phyloP scores from a whole-genome alignment of 371 early-diverging fungal genomes.

The Entomophthora muscae region DNA sequence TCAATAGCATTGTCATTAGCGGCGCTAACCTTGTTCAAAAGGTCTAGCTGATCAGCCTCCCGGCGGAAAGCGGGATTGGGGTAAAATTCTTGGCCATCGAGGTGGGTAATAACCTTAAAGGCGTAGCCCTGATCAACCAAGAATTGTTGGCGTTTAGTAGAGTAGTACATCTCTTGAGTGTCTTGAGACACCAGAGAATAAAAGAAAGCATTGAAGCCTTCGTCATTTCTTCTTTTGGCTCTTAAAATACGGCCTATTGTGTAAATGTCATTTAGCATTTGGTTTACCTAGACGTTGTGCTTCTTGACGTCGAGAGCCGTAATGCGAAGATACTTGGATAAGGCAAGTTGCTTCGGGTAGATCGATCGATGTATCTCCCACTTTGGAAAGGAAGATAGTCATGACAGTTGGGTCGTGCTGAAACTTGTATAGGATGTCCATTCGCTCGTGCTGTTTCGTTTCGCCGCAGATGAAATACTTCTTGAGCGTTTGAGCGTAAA shows the following conservation, averaged over 20 bases:
- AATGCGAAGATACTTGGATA: slow-evolving; percentile 98
- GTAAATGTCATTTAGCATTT: background rate
- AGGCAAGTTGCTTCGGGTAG: slow-evolving; percentile 99
- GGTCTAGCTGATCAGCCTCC: slow-evolving; percentile 62
- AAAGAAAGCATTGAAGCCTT: slow-evolving; percentile 97
- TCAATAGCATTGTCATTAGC: slow-evolving; percentile 54
- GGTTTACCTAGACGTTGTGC: slow-evolving; percentile 86
- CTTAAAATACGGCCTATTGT: slow-evolving; percentile 76
- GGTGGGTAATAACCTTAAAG: slow-evolving; percentile 80
- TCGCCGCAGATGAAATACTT: slow-evolving; percentile 96
- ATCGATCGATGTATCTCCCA: slow-evolving; percentile 99
- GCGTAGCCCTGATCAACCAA: slow-evolving; percentile 99
- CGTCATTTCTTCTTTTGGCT: slow-evolving; percentile 95
- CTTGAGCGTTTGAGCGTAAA: slow-evolving; percentile 80
- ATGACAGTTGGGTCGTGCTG: slow-evolving; percentile 85
- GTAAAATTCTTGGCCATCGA: slow-evolving; percentile 49
- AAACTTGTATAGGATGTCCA: slow-evolving; percentile 90
- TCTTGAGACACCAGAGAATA: slow-evolving; percentile 96
- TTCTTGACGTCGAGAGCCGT: slow-evolving; percentile 98
- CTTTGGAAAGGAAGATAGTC: slow-evolving; percentile 96
- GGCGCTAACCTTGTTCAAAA: slow-evolving; percentile 71
- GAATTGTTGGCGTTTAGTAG: slow-evolving; percentile 96
- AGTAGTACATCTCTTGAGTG: slow-evolving; percentile 99
- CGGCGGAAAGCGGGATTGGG: slow-evolving; percentile 41
- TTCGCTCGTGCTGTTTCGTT: slow-evolving; percentile 89